A percentile compares a stretch with the other conserved stretches of the same genome.
Conservation (phyloP, 2,329 filamentous ascomycete genomes). For the Ophiostoma sp. region DNA sequence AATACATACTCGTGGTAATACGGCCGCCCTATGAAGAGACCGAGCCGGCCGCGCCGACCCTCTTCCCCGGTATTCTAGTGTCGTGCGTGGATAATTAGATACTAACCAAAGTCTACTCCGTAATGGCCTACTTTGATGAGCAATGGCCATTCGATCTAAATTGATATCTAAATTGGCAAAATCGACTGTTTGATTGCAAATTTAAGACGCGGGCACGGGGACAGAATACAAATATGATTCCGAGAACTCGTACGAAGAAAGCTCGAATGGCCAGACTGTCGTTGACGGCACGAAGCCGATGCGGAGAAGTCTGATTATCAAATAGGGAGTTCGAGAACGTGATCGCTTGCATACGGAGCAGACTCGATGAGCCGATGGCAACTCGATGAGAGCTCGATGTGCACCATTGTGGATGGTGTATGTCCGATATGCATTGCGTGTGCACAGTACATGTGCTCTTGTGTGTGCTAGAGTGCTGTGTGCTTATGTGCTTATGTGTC, state of each 20-base stretch:
- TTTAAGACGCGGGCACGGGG: background rate
- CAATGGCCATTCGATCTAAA: background rate
- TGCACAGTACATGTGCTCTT: background rate
- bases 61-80: constrained; percentile 17
- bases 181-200: constrained; percentile 6
- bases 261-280: too few relatives aligned
- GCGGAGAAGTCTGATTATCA: background rate
- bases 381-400: background rate
- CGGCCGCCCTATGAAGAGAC: constrained; percentile 15
- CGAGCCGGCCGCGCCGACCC: constrained; percentile 19
- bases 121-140: too few relatives aligned
- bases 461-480: background rate
- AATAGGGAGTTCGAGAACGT: background rate
- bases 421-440: too few relatives aligned
- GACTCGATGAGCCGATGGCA: background rate
- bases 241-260: too few relatives aligned
- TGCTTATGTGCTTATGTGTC: background rate
- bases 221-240: too few relatives aligned
- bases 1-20: background rate
- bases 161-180: background rate
- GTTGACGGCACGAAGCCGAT: background rate
- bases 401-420: background rate
- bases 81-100: too few relatives aligned
- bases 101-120: too few relatives aligned
- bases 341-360: background rate